phyloP scores from a whole-genome alignment of 2,329 filamentous ascomycete genomes.

The Fusarium subglutinans region DNA sequence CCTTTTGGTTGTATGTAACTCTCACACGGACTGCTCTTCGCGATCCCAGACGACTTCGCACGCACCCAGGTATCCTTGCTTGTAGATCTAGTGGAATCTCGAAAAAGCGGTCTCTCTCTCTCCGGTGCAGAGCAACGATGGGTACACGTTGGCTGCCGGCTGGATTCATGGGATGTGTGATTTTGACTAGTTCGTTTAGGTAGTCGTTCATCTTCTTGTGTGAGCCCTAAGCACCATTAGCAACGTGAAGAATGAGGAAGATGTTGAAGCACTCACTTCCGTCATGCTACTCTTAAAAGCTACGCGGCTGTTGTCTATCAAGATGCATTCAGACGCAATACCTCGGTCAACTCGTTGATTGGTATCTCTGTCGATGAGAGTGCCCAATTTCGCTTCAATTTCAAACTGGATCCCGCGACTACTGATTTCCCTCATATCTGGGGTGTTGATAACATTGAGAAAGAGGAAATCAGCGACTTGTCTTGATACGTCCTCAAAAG shows the following conservation, averaged over 20 bases:
- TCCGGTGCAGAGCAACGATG: constrained; percentile 83
- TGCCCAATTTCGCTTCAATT: constrained; percentile 93
- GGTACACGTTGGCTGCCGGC: constrained; percentile 61
- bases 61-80: constrained; percentile 69
- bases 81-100: constrained; percentile 71
- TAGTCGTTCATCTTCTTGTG: constrained; percentile 87
- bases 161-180: constrained; percentile 65
- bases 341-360: constrained; percentile 74
- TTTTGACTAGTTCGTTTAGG: constrained; percentile 74
- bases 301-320: constrained; percentile 68
- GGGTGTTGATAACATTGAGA: constrained; percentile 71
- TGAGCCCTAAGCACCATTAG: constrained; percentile 66
- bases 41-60: constrained; percentile 66
- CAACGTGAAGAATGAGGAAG: neutral
- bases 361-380: constrained; percentile 77
- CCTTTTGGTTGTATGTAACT: constrained; percentile 80
- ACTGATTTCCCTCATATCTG: constrained; percentile 70
- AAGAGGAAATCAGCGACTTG: constrained; percentile 85
- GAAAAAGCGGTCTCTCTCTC: constrained; percentile 85
- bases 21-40: constrained; percentile 61
- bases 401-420: constrained; percentile 80
- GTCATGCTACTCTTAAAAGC: constrained; percentile 92
- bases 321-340: constrained; percentile 75
- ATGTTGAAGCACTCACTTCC: constrained; percentile 65
- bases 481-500: constrained; percentile 79